A percentile compares a stretch with the other conserved stretches of the same genome.
These are phyloP conservation scores for Ustilago cynodontis DNA, from an alignment of 1,284 basidiomycete genomes.

Conservation along the genomic window DNA sequence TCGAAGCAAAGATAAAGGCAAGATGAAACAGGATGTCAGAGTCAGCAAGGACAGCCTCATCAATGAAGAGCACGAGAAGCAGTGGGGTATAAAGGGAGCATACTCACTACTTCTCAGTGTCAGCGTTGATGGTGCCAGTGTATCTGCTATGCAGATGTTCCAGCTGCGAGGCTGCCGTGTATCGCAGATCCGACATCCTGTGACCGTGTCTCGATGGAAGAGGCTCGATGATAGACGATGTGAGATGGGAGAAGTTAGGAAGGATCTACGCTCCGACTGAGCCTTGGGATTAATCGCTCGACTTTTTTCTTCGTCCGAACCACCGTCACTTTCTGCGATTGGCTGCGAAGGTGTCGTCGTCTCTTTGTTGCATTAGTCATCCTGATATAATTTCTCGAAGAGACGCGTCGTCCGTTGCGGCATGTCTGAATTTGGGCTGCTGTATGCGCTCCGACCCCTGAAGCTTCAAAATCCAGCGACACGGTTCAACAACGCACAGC, in stretches of 20 bases:
- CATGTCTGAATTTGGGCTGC: constrained; percentile 6
- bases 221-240: constrained; percentile 5
- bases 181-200: constrained; percentile 48
- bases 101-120: constrained; percentile 67
- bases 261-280: background rate
- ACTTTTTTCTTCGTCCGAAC: background rate
- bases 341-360: no score
- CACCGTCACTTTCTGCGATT: no score
- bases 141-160: constrained; percentile 86
- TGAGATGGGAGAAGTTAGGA: background rate
- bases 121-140: constrained; percentile 79
- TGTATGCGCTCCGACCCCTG: constrained; percentile 40
- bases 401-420: background rate
- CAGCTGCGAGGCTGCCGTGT: constrained; percentile 59
- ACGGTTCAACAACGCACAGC: background rate
- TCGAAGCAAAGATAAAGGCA: constrained; percentile 6
- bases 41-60: constrained; percentile 15
- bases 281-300: constrained; percentile 4
- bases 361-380: constrained; percentile 1
- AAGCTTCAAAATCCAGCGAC: constrained; percentile 6
- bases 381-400: background rate
- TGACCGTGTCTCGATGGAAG: constrained; percentile 1
- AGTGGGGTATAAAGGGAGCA: background rate
- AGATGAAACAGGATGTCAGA: constrained; percentile 9
- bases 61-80: constrained; percentile 15